phyloP scores from a whole-genome alignment of 495 filamentous ascomycete species.

The Astrothelium subdiscretum region DNA sequence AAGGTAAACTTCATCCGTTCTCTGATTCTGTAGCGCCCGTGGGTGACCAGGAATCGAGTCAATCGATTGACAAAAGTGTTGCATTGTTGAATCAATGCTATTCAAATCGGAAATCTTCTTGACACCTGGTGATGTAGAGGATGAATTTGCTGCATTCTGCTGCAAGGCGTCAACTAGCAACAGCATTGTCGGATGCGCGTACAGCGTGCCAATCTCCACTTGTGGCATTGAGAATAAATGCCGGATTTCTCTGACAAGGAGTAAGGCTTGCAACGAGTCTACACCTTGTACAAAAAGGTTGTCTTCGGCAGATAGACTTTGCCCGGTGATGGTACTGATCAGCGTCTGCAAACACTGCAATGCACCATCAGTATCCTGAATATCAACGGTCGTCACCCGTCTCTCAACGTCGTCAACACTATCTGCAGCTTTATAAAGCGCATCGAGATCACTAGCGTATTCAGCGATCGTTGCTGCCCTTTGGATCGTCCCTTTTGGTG shows the following conservation, averaged over 20 bases:
- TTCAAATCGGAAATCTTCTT: neutral
- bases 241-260: neutral
- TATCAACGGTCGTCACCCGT: neutral
- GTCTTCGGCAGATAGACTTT: neutral
- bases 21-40: neutral
- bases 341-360: neutral
- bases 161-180: neutral
- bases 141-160: neutral
- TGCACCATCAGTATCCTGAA: neutral
- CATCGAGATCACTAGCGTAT: slow-evolving; percentile 30
- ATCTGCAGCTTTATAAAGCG: slow-evolving; percentile 20
- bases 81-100: neutral
- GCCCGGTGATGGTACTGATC: neutral
- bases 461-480: slow-evolving; percentile 20
- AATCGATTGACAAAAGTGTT: neutral
- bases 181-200: neutral
- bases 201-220: neutral
- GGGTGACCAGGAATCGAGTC: neutral
- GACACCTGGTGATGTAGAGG: neutral
- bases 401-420: neutral
- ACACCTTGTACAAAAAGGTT: neutral
- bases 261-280: neutral
- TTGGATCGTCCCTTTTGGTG: slow-evolving; percentile 38
- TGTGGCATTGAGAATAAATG: neutral
- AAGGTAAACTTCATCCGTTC: neutral